These are phyloP conservation scores for Aspergillus nidulans DNA, from an alignment of 495 filamentous ascomycete species.

Conservation along the genomic window DNA sequence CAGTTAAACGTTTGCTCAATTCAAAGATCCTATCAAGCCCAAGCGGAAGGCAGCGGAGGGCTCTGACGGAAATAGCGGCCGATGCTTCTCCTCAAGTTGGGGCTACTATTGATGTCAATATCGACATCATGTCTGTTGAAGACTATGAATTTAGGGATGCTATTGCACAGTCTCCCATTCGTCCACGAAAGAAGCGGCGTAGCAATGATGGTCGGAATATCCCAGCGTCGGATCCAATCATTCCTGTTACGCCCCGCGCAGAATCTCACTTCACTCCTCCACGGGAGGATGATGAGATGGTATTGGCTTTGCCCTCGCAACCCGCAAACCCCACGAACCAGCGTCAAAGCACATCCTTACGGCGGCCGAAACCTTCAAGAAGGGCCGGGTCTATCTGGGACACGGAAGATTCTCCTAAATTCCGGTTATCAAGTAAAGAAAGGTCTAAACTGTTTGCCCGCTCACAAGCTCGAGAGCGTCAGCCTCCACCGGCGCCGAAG, in stretches of 20 bases:
- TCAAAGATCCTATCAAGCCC: conserved; percentile 38
- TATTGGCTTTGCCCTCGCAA: conserved; percentile 12
- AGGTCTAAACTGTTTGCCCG: conserved; percentile 12
- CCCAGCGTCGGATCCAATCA: conserved; percentile 29
- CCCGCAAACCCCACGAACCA: conserved; percentile 10
- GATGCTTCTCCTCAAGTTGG: conserved; percentile 39
- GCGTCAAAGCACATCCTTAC: conserved; percentile 13
- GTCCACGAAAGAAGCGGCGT: conserved; percentile 36
- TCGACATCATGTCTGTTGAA: conserved; percentile 40
- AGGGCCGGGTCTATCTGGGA: conserved; percentile 37
- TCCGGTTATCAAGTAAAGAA: conserved; percentile 24
- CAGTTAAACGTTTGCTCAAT: conserved; percentile 26
- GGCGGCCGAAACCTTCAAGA: conserved; percentile 23
- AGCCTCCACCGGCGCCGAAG: conserved; percentile 3
- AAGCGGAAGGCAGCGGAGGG: conserved; percentile 39
- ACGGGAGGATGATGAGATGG: conserved; percentile 3
- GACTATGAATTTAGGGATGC: conserved; percentile 40
- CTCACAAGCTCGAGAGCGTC: conserved; percentile 13
- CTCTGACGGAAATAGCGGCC: conserved; percentile 43
- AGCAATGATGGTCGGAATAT: conserved; percentile 32
- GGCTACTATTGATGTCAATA: conserved; percentile 34
- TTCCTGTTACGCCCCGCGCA: conserved; percentile 30
- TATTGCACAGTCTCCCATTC: conserved; percentile 33
- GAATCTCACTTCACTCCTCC: conserved; percentile 7
- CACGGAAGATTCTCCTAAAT: conserved; percentile 31